phyloP scores from a whole-genome alignment of 2,329 filamentous ascomycete species.

The Acrocalymma vagum region DNA sequence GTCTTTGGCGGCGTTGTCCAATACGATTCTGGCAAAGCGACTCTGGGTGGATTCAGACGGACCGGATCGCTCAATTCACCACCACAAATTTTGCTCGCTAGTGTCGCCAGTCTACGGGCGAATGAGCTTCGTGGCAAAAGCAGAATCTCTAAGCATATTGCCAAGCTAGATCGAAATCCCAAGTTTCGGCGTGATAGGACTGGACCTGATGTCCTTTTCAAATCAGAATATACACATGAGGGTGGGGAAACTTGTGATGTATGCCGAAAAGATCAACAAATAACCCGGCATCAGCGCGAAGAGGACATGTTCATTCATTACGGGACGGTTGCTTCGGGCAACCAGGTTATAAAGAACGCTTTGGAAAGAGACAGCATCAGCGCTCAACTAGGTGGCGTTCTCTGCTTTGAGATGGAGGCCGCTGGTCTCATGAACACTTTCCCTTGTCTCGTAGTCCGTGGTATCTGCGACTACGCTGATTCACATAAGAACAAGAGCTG shows the following conservation, averaged over 20 bases:
- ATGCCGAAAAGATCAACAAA: slow-evolving; percentile 2
- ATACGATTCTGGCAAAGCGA: slow-evolving; percentile 9
- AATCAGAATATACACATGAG: slow-evolving; percentile 2
- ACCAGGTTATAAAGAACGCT: slow-evolving; percentile 6
- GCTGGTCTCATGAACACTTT: slow-evolving; percentile 4
- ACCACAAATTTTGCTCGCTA: slow-evolving; percentile 2
- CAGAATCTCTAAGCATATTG: slow-evolving; percentile 1
- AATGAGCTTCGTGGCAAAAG: slow-evolving; percentile 5
- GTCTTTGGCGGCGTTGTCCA: slow-evolving; percentile 7
- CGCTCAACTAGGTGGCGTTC: background rate
- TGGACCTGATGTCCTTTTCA: slow-evolving; percentile 1
- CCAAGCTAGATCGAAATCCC: slow-evolving; percentile 1
- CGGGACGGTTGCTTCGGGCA: slow-evolving; percentile 7
- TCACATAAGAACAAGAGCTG: slow-evolving; percentile 8
- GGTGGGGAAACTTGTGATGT: background rate
- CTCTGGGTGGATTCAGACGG: slow-evolving; percentile 4
- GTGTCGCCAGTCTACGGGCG: background rate
- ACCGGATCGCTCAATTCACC: slow-evolving; percentile 4
- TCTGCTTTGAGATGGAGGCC: slow-evolving; percentile 7
- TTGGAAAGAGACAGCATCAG: slow-evolving; percentile 5
- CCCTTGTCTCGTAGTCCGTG: slow-evolving; percentile 1
- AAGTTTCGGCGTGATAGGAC: slow-evolving; percentile 1
- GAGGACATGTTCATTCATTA: slow-evolving; percentile 6
- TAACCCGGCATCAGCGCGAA: slow-evolving; percentile 1
- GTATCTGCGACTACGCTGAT: slow-evolving; percentile 6